These are phyloP conservation scores for Hymenoscyphus infarciens DNA, from an alignment of 2,329 filamentous ascomycete genomes.

Conservation along the genomic window DNA sequence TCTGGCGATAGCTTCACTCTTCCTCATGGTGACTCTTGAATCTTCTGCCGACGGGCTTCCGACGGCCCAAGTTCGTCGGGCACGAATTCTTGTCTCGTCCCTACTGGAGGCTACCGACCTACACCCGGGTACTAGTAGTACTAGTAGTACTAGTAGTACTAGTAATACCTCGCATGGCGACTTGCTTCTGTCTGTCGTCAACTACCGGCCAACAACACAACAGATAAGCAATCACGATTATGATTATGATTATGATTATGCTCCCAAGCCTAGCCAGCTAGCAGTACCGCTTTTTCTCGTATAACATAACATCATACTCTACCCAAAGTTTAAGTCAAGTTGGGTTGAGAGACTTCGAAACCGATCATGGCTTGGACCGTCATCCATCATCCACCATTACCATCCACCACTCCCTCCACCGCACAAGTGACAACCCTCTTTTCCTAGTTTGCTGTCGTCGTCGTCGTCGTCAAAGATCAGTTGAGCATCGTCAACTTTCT, in stretches of 20 bases:
- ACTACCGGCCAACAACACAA: not conserved
- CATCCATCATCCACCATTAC: not conserved
- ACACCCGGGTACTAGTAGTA: too few relatives aligned
- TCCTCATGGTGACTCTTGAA: too few relatives aligned
- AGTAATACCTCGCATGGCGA: too few relatives aligned
- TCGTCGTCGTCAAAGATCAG: not conserved
- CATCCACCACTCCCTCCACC: not conserved
- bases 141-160: too few relatives aligned
- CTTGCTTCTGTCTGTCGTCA: not conserved
- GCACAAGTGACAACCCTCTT: constrained; percentile 1
- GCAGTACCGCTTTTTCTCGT: not conserved
- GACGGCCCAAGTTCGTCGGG: too few relatives aligned
- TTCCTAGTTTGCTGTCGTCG: not conserved
- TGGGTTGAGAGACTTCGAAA: not conserved
- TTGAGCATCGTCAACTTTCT: not conserved
- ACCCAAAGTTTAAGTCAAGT: too few relatives aligned
- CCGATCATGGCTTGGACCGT: not conserved
- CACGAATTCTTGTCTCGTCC: too few relatives aligned
- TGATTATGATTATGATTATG: not conserved
- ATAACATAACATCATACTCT: not conserved
- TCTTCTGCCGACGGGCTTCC: too few relatives aligned
- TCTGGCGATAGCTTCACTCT: too few relatives aligned
- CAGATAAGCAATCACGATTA: not conserved
- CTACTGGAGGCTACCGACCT: too few relatives aligned
- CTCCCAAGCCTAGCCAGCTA: not conserved